Conservation (phyloP, 1,284 basidiomycete genomes). For the Fistulinella staudtii region DNA sequence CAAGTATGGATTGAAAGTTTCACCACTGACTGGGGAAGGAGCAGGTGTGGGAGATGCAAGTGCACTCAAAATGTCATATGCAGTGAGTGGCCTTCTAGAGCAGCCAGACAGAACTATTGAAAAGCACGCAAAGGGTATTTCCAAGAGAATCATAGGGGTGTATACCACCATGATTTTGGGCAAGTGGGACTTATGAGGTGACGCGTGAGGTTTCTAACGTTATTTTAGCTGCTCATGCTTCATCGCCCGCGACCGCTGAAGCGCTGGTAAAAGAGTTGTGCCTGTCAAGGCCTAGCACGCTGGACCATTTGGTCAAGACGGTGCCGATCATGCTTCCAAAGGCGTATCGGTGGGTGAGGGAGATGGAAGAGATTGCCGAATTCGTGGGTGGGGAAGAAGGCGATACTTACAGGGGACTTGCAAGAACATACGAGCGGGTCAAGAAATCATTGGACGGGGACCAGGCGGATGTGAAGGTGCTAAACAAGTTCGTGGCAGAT, state of each 20-base stretch:
- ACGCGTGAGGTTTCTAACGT: not conserved
- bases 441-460: conserved; percentile 38
- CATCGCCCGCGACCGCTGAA: conserved; percentile 55
- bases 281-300: conserved; percentile 43
- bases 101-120: not conserved
- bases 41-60: conserved; percentile 54
- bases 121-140: conserved; percentile 41
- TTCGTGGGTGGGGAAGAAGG: conserved; percentile 49
- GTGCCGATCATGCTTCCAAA: conserved; percentile 54
- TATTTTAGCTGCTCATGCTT: conserved; percentile 46
- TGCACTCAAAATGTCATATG: conserved; percentile 62
- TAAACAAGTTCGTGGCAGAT: conserved; percentile 45
- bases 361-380: conserved; percentile 57
- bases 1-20: conserved; percentile 45
- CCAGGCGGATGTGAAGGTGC: conserved; percentile 36
- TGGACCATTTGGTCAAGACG: conserved; percentile 37
- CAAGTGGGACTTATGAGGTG: conserved; percentile 23
- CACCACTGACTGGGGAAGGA: conserved; percentile 43
- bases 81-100: conserved; percentile 39
- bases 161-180: conserved; percentile 55
- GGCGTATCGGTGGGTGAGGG: conserved; percentile 56
- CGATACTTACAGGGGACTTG: conserved; percentile 46
- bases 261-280: conserved; percentile 49
- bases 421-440: conserved; percentile 43
- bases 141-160: conserved; percentile 54